Conservation (phyloP, 306 rosid species). For the Hylodesmum podocarpum region DNA sequence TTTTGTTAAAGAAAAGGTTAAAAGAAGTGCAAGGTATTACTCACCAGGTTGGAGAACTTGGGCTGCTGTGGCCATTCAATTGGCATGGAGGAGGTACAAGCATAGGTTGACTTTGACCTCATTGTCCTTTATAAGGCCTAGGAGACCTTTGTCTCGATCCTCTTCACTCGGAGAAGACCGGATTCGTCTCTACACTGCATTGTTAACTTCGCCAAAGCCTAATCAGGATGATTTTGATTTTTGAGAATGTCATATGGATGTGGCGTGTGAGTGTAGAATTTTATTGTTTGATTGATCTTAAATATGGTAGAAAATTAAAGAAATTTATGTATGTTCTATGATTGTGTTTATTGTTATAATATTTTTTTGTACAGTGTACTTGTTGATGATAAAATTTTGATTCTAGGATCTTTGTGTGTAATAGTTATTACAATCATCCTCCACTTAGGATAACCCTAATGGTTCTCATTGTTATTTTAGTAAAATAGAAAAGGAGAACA, state of each 20-base stretch:
- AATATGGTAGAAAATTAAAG: too few species aligned
- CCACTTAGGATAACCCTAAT: too few species aligned
- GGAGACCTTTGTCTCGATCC: constrained; percentile 73
- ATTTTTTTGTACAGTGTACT: too few species aligned
- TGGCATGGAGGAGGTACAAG: constrained; percentile 83
- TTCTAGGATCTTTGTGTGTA: too few species aligned
- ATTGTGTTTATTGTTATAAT: neutral
- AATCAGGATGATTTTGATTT: constrained; percentile 72
- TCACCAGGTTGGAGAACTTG: constrained; percentile 96
- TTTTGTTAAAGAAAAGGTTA: constrained; percentile 79
- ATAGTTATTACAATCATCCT: too few species aligned
- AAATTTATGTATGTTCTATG: neutral
- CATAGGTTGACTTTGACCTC: constrained; percentile 72
- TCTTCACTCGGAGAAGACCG: constrained; percentile 83
- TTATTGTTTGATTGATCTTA: neutral
- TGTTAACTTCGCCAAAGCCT: constrained; percentile 89
- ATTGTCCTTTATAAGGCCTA: constrained; percentile 70
- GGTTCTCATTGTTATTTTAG: too few species aligned
- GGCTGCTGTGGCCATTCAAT: constrained; percentile 87
- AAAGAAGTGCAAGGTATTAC: constrained; percentile 85
- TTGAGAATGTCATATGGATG: neutral
- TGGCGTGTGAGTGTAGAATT: neutral
- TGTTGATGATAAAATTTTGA: too few species aligned
- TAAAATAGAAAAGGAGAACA: too few species aligned
- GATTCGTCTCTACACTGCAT: constrained; percentile 75